A percentile compares a stretch with the other conserved stretches of the same genome.
Evolutionary conservation across 371 early-diverging fungal genomes (phyloP).

Genomic region (Cokeromyces recurvatus): DNA sequence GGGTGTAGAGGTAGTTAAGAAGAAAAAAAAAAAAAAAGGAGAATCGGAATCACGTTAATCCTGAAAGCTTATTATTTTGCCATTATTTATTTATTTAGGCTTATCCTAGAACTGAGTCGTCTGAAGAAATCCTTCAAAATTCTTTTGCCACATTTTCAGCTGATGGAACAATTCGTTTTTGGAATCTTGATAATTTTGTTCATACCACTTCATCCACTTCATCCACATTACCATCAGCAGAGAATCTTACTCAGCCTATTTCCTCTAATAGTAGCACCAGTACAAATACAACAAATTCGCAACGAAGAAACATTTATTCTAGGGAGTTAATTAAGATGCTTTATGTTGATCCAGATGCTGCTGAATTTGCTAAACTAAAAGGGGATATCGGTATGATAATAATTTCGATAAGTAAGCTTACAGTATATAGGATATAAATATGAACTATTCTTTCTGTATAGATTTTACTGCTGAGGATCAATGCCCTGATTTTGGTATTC

Average conservation of each 20-base stretch:
- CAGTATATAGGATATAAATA: neutral
- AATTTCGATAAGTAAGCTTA: neutral
- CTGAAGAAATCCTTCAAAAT: slow-evolving; percentile 46
- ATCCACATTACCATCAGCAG: slow-evolving; percentile 5
- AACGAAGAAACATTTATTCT: slow-evolving; percentile 56
- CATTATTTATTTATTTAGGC: slow-evolving; percentile 11
- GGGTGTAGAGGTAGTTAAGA: slow-evolving; percentile 70
- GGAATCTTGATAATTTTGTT: slow-evolving; percentile 57
- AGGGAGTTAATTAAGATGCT: slow-evolving; percentile 56
- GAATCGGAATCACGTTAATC: neutral
- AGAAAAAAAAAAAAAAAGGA: too few species aligned
- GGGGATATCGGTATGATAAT: slow-evolving; percentile 29
- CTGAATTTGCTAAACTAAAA: slow-evolving; percentile 31
- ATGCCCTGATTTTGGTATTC: slow-evolving; percentile 60
- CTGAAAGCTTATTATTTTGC: neutral
- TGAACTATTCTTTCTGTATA: too few species aligned
- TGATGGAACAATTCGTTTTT: slow-evolving; percentile 79
- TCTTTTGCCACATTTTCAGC: slow-evolving; percentile 76
- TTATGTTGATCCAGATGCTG: slow-evolving; percentile 49
- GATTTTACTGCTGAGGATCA: slow-evolving; percentile 43
- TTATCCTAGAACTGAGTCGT: slow-evolving; percentile 20
- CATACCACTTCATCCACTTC: slow-evolving; percentile 20
- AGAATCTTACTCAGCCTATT: neutral
- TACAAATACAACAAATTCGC: slow-evolving; percentile 11
- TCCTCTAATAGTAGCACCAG: slow-evolving; percentile 30